Base-by-base conservation (phyloP, 2,329 filamentous ascomycete genomes). In the Beauveria rudraprayagi region DNA sequence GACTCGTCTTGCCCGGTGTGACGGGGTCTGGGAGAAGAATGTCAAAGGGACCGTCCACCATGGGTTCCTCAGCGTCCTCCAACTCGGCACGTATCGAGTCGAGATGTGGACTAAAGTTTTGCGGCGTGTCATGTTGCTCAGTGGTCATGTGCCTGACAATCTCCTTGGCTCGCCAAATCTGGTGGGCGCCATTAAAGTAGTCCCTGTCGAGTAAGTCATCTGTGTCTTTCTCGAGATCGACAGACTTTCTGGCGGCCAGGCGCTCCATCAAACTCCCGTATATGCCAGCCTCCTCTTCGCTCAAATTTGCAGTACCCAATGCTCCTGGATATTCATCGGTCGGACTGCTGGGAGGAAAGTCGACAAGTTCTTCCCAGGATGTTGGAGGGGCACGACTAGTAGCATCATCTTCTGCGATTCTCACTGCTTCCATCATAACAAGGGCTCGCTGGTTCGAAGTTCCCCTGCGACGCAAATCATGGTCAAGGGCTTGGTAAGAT, bases 61-160 rank as follows among this genome's bases (percentile, higher is more conserved):
- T 56, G 17, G 6, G 5, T 1, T 26, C 3, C 1, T 9, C 9
- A 5, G 3, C 44, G 1, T 3, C 28, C 2, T 22, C 17, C 30
- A 9, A 9, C 0, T 19, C 3, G 0, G 17, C 4, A n/a, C 41
- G 54, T 11, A 16, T 2, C 10, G 0, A 0, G 26, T 56, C 54
- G 9, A 10, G 3, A 1, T 2, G 7, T 3, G 22, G 30, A n/a
- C 17, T 41, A 11, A 58, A 58, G 17, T 26, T 30, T 2, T 58
- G 46, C 1, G 0, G 1, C 24, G 11, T 3, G 16, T 22, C 28
- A 14, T 28, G 0, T 16, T 5, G 8, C 8, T 6, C 8, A 2
- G 22, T 19, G 5, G 6, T n/a, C 58, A 60, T 60, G 22, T 37
- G 19, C 14, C 19, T 10, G 50, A 60, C 10, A 9, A 60, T 8